Evolutionary conservation across 257 asterid species (phyloP), one percentile per base, ranked within the genome.

Genomic region (Scutellaria baicalensis): DNA sequence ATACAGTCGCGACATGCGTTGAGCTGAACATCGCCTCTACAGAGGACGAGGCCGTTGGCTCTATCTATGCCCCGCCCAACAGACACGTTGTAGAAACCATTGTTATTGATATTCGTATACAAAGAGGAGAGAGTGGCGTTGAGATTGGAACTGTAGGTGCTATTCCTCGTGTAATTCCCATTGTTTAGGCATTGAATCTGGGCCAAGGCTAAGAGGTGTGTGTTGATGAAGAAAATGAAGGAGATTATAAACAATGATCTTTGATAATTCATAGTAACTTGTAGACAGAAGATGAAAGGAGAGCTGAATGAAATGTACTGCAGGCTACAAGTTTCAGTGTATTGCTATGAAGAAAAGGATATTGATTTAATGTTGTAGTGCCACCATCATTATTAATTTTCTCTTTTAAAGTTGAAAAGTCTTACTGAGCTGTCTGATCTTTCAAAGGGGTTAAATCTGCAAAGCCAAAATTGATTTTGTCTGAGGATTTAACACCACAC

Each of bases 61-160:
- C 65, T 65, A 20, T 78, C 72, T 0, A 13, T 13, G 54, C 50
- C 69, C 54, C 47, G 59, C 5, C 82, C 78, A 0, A 1, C 16
- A 1, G 85, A 81, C 43, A 62, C 61, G 39, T 48, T 74, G 78
- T 17, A 58, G 75, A 82, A 82, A 4, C 84, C 82, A 5, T 40
- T 38, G 42, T 13, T 27, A 9, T 7, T 47, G 43, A 80, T 14
- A 6, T 71, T 75, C 33, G 62, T 39, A 4, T 77, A 23, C 2
- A 83, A 61, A 2, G 76, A 52, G 63, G 78, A 72, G 66, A 83
- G 62, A 17, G 60, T 18, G n/a, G 71, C 36, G 56, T 76, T 21
- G n/a, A 75, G 74, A 42, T 75, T 79, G 0, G 55, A 47, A 3
- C 40, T 14, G 60, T 66, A 75, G 4, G 62, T 71, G 75, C 69